These are phyloP conservation scores for Cutaneotrichosporon sp. DNA, from an alignment of 1,284 basidiomycete species.

Conservation along the genomic window DNA sequence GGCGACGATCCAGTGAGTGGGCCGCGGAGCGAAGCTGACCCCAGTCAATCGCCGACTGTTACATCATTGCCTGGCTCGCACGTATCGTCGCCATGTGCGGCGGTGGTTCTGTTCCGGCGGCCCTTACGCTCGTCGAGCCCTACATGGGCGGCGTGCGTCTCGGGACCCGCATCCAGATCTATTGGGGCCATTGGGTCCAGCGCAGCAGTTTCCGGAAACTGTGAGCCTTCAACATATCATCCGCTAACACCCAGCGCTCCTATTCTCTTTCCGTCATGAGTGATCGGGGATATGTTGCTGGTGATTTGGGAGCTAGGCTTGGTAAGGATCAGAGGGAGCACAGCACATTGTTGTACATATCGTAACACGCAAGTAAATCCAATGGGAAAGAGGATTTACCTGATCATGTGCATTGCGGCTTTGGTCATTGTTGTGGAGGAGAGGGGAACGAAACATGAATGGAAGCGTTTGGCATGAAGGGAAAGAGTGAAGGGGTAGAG, in stretches of 20 bases:
- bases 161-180: conserved; percentile 46
- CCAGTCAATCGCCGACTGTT: conserved; percentile 74
- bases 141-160: conserved; percentile 40
- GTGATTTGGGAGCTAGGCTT: too few species aligned
- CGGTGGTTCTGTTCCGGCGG: conserved; percentile 57
- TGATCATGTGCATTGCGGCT: too few species aligned
- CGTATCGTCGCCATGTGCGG: conserved; percentile 63
- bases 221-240: conserved; percentile 47
- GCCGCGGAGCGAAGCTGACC: not conserved
- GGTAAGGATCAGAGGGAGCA: too few species aligned
- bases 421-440: too few species aligned
- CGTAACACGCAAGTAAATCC: too few species aligned
- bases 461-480: too few species aligned
- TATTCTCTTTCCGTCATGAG: not conserved
- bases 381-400: too few species aligned
- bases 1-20: conserved; percentile 58
- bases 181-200: conserved; percentile 67
- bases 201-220: conserved; percentile 69
- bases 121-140: conserved; percentile 41
- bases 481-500: too few species aligned
- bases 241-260: not conserved
- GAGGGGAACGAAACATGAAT: too few species aligned
- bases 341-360: too few species aligned
- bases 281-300: not conserved
- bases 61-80: conserved; percentile 73